Evolutionary conservation across 176 grass and related monocot species (phyloP), one percentile per base, ranked within the genome.

Genomic region (Triticum timopheevii): DNA sequence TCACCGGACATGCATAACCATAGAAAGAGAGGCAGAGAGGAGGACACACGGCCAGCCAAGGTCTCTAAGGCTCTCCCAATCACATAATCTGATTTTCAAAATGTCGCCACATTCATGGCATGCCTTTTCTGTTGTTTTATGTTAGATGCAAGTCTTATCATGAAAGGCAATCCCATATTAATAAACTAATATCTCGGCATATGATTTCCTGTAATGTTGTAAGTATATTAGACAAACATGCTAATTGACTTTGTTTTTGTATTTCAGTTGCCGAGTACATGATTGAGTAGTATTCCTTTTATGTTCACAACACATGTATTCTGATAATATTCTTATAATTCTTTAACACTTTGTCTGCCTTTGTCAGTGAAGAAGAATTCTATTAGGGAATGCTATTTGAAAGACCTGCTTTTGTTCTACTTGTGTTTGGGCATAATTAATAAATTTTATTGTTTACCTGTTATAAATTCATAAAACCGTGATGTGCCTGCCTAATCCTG

Each of bases 1-100:
- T 89, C 82, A 27, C 89, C 87, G 77, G 90, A 82, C 38, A 70
- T 50, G 75, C 84, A 80, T 69, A 71, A 82, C 85, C 80, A 79
- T 34, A 90, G 82, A 88, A 93, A 91, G 82, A 88, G 94, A 69
- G 76, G 25, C 65, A 78, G 88, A 81, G 88, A 94, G 54, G 89
- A 90, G 15, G 86, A 93, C 59, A 28, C 61, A 50, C 85, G 74
- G n/a, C 79, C 66, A 70, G 88, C 22, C 13, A 93, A 93, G 95
- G 95, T 97, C 61, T 74, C 12, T 76, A 64, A 49, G 34, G 40
- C 40, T 22, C 61, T 80, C 63, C 25, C 31, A 24, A 49, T 68
- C 42, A 42, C 65, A 23, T 70, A 50, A 13, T 34, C 11, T 62
- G 47, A 62, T 64, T 91, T 85, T 34, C 69, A 85, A 71, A 80